These are phyloP conservation scores for Penicillium expansum DNA, from an alignment of 2,329 filamentous ascomycete genomes.

Conservation along the genomic window DNA sequence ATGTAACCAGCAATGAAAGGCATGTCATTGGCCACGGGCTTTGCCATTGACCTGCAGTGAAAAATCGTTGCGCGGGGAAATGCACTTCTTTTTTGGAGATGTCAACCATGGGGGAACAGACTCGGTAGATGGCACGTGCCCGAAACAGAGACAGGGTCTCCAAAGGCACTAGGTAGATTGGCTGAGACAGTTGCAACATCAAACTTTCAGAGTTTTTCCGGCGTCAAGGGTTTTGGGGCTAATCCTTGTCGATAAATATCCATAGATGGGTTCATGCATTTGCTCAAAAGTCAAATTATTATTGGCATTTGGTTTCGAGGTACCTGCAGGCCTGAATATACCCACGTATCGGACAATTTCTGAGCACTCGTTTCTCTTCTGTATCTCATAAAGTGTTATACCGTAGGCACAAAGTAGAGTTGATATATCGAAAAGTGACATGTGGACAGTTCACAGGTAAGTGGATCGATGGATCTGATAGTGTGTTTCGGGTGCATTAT, in stretches of 20 bases:
- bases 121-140: constrained; percentile 20
- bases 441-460: constrained; percentile 15
- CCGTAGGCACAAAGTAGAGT: not conserved
- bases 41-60: constrained; percentile 8
- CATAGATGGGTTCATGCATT: constrained; percentile 19
- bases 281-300: constrained; percentile 17
- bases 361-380: constrained; percentile 13
- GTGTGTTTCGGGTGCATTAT: not conserved
- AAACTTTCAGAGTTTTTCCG: not conserved
- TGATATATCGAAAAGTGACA: constrained; percentile 21
- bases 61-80: constrained; percentile 3
- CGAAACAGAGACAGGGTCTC: constrained; percentile 6
- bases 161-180: not conserved
- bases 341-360: constrained; percentile 19
- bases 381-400: constrained; percentile 15
- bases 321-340: constrained; percentile 20
- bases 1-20: constrained; percentile 17
- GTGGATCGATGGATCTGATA: constrained; percentile 16
- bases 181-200: constrained; percentile 17
- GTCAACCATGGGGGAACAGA: constrained; percentile 1
- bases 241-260: constrained; percentile 12
- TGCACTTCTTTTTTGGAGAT: constrained; percentile 3
- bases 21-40: constrained; percentile 9
- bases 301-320: constrained; percentile 6
- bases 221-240: constrained; percentile 6